A percentile compares a stretch with the other conserved stretches of the same genome.
These are phyloP conservation scores for Ajuga reptans DNA, from an alignment of 305 asterid genomes.

Conservation along the genomic window DNA sequence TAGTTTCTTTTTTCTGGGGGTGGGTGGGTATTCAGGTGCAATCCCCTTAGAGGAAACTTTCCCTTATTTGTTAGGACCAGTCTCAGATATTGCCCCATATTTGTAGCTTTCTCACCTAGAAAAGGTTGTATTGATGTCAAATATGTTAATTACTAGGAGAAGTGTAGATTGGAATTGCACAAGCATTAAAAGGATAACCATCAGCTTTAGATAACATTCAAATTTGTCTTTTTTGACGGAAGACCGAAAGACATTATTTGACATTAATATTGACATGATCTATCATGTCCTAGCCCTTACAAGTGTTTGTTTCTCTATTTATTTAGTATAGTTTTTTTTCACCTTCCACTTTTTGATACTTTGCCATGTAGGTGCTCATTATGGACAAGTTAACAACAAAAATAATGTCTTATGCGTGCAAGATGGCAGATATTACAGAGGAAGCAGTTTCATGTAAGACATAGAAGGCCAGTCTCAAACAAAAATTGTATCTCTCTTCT, in stretches of 20 bases:
- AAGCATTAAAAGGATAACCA: slow-evolving; percentile 1
- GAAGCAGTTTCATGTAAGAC: slow-evolving; percentile 99
- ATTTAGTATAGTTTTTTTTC: neutral
- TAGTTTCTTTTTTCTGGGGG: no score
- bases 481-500: slow-evolving; percentile 28
- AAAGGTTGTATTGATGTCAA: neutral
- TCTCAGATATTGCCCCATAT: neutral
- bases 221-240: neutral
- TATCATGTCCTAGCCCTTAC: slow-evolving; percentile 12
- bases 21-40: slow-evolving; percentile 1
- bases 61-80: neutral
- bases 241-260: neutral
- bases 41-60: neutral
- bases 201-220: neutral
- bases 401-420: slow-evolving; percentile 90
- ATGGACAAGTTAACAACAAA: slow-evolving; percentile 97
- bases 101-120: neutral
- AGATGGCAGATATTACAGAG: slow-evolving; percentile 97
- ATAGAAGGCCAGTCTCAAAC: slow-evolving; percentile 53
- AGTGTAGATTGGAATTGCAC: neutral
- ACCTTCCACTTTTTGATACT: slow-evolving; percentile 26
- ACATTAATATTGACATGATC: slow-evolving; percentile 5
- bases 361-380: slow-evolving; percentile 70
- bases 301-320: neutral
- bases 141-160: neutral